phyloP scores from a whole-genome alignment of 2,329 filamentous ascomycete species.

The Gaeumannomyces tritici region DNA sequence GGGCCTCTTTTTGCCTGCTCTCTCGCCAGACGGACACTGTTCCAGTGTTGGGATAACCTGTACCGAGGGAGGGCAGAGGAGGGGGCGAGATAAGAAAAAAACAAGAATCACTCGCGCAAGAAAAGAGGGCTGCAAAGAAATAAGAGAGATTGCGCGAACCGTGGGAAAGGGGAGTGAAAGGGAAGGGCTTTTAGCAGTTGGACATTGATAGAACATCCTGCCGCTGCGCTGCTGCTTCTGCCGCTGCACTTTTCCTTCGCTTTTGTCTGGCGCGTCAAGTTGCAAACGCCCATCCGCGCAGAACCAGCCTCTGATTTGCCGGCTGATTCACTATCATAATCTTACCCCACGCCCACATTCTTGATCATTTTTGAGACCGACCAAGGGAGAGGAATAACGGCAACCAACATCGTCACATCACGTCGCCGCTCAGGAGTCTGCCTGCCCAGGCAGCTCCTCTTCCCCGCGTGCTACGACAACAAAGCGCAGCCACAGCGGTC shows the following conservation, averaged over 20 bases:
- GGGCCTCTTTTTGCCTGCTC: neutral
- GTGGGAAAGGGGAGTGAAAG: neutral
- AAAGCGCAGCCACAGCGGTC: neutral
- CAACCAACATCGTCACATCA: neutral
- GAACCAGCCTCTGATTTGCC: neutral
- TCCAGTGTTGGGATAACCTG: neutral
- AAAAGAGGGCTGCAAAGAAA: neutral
- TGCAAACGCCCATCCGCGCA: neutral
- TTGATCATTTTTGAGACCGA: neutral
- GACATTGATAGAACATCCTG: slow-evolving; percentile 1
- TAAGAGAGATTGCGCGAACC: neutral
- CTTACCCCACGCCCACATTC: slow-evolving; percentile 1
- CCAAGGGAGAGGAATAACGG: neutral
- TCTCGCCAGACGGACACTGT: neutral
- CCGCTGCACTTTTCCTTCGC: neutral
- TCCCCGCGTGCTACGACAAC: neutral
- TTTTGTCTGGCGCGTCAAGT: neutral
- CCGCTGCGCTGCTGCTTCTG: neutral
- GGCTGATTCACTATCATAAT: neutral
- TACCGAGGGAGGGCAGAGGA: neutral
- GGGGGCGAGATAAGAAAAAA: neutral
- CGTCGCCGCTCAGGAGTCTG: neutral
- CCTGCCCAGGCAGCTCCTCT: neutral
- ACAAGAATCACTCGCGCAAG: neutral
- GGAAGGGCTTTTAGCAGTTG: neutral